Conservation (phyloP, 352 stramenopile species). For the Phytophthora capsici region DNA sequence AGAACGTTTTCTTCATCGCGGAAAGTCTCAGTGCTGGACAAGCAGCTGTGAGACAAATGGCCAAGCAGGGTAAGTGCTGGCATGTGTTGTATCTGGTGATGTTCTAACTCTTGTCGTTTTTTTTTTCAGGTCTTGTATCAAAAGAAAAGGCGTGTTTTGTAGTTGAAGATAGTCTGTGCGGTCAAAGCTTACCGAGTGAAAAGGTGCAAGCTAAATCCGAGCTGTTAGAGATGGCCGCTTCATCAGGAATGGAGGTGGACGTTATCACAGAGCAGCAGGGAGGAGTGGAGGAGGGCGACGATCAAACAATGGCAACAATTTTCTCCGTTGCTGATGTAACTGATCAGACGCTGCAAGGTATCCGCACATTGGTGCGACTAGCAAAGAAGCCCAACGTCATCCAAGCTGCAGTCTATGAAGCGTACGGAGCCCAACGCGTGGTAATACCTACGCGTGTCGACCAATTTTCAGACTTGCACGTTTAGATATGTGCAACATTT, state of each 20-base stretch:
- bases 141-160: constrained; percentile 39
- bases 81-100: not conserved
- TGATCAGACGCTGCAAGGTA: constrained; percentile 57
- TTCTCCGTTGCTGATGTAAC: constrained; percentile 62
- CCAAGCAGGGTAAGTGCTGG: constrained; percentile 33
- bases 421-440: constrained; percentile 54
- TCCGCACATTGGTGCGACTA: constrained; percentile 54
- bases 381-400: constrained; percentile 32
- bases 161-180: constrained; percentile 44
- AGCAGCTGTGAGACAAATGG: constrained; percentile 16
- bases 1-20: constrained; percentile 38
- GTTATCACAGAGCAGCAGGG: not conserved
- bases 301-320: constrained; percentile 9
- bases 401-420: constrained; percentile 48
- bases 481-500: constrained; percentile 60
- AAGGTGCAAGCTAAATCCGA: constrained; percentile 27
- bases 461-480: constrained; percentile 48
- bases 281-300: not conserved
- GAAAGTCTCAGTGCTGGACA: constrained; percentile 18
- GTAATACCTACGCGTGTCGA: constrained; percentile 44
- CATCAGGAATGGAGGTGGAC: not conserved
- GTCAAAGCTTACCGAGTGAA: constrained; percentile 7
- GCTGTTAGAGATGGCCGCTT: constrained; percentile 6
- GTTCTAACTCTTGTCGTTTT: not conserved
- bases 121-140: constrained; percentile 18